These are phyloP conservation scores for Peronosclerospora sorghi DNA, from an alignment of 352 stramenopile genomes.

Conservation along the genomic window DNA sequence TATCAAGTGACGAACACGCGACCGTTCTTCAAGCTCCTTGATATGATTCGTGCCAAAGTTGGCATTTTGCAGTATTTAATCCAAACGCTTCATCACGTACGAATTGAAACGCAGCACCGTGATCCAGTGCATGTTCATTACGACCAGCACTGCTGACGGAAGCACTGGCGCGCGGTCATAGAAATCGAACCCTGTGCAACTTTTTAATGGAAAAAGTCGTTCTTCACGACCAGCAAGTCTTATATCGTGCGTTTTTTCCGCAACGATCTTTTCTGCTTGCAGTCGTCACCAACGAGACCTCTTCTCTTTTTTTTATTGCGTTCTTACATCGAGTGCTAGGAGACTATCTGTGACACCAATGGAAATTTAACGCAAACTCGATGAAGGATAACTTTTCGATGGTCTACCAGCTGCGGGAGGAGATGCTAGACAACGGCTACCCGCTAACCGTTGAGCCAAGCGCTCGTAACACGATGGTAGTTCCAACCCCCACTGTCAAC, in stretches of 20 bases:
- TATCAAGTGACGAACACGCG: too few relatives aligned
- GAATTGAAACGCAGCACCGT: too few relatives aligned
- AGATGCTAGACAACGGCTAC: conserved; percentile 98
- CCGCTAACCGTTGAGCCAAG: conserved; percentile 96
- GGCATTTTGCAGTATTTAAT: too few relatives aligned
- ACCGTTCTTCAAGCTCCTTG: too few relatives aligned
- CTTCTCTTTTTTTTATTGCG: conserved; percentile 88
- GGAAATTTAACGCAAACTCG: conserved; percentile 89
- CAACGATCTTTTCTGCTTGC: conserved; percentile 91
- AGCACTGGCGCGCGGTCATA: conserved; percentile 95
- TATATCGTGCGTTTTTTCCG: conserved; percentile 90
- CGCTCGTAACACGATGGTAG: conserved; percentile 94
- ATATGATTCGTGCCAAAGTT: too few relatives aligned
- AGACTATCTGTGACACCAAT: conserved; percentile 96
- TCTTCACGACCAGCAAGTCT: conserved; percentile 81
- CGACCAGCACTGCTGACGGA: conserved; percentile 88
- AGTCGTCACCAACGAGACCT: conserved; percentile 88
- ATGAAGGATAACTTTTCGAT: conserved; percentile 98
- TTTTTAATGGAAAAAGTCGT: conserved; percentile 96
- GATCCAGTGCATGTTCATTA: conserved; percentile 97
- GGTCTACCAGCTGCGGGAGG: conserved; percentile 91
- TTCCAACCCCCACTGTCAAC: conserved; percentile 88
- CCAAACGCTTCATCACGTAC: too few relatives aligned
- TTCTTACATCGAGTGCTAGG: conserved; percentile 94
- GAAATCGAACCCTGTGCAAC: conserved; percentile 91